phyloP scores from a whole-genome alignment of 2,329 filamentous ascomycete genomes.

The Claviceps cyperi region DNA sequence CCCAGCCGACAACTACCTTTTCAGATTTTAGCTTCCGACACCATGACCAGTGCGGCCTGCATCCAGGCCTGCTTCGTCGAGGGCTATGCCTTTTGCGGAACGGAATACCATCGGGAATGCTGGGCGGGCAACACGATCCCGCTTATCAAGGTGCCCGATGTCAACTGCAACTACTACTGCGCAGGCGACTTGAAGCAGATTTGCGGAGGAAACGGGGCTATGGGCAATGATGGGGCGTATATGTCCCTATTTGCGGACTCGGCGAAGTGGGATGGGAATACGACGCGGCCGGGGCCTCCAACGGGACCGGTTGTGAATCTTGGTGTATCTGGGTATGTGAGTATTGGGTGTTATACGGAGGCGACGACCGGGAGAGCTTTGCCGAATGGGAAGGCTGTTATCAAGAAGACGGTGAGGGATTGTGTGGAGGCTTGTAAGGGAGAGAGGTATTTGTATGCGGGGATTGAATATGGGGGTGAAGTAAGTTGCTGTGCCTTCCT shows the following conservation, averaged over 20 bases:
- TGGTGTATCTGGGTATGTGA: constrained; percentile 20
- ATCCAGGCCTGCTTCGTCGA: constrained; percentile 26
- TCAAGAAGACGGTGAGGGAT: constrained; percentile 17
- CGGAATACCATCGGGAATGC: constrained; percentile 36
- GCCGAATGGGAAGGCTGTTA: constrained; percentile 10
- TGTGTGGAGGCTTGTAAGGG: constrained; percentile 21
- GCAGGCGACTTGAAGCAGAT: constrained; percentile 32
- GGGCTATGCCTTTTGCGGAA: constrained; percentile 29
- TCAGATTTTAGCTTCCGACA: constrained; percentile 24
- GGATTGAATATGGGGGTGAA: constrained; percentile 26
- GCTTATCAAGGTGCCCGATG: constrained; percentile 25
- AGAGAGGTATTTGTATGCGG: constrained; percentile 16
- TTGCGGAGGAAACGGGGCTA: constrained; percentile 36
- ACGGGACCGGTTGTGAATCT: constrained; percentile 21
- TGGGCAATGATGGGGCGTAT: constrained; percentile 21
- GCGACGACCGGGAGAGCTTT: constrained; percentile 19
- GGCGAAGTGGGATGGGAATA: constrained; percentile 15
- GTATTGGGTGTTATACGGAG: constrained; percentile 26
- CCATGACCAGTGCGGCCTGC: constrained; percentile 30
- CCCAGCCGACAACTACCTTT: constrained; percentile 34
- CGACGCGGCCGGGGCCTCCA: constrained; percentile 10
- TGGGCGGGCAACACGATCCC: constrained; percentile 39
- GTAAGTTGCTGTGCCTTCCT: constrained; percentile 7
- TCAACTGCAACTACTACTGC: constrained; percentile 38
- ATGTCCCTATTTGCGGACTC: constrained; percentile 34